Percentiles rank a stretch among this genome's conserved stretches.
Conservation (phyloP, 768 basidiomycete species). For the Rhizopogon vulgaris region DNA sequence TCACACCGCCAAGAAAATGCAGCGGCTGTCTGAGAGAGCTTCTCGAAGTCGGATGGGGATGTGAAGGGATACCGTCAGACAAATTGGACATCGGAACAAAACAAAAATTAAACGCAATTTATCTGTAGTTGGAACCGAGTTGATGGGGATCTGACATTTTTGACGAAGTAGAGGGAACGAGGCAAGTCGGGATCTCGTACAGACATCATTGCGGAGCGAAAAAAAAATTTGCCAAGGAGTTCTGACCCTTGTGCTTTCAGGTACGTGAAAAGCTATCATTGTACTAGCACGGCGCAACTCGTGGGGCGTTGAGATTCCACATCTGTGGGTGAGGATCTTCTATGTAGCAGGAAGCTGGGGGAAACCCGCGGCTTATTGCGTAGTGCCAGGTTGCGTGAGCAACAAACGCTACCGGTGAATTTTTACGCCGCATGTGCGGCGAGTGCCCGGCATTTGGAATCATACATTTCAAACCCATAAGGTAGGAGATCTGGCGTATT, state of each 20-base stretch:
- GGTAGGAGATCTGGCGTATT: neutral
- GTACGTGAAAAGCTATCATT: neutral
- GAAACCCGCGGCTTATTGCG: neutral
- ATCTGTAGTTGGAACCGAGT: neutral
- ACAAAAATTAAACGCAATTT: neutral
- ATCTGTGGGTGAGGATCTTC: neutral
- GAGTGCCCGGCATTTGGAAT: neutral
- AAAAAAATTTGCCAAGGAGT: neutral
- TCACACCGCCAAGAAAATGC: neutral
- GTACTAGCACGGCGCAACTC: neutral
- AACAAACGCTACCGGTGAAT: neutral
- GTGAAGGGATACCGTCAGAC: neutral
- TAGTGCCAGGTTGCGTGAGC: neutral
- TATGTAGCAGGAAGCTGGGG: neutral
- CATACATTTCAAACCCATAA: neutral
- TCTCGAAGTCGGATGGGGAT: neutral
- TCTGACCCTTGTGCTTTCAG: neutral
- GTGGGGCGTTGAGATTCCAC: neutral
- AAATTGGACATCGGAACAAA: neutral
- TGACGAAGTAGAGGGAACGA: neutral
- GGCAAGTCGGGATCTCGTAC: slow-evolving; percentile 2
- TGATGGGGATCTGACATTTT: neutral
- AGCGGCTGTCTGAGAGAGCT: neutral
- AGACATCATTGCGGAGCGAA: neutral
- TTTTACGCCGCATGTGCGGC: neutral